Evolutionary conservation across 2,329 filamentous ascomycete genomes (phyloP), one percentile per base, ranked within the genome.

Genomic region (Paecilomyces dactylethromorphus): DNA sequence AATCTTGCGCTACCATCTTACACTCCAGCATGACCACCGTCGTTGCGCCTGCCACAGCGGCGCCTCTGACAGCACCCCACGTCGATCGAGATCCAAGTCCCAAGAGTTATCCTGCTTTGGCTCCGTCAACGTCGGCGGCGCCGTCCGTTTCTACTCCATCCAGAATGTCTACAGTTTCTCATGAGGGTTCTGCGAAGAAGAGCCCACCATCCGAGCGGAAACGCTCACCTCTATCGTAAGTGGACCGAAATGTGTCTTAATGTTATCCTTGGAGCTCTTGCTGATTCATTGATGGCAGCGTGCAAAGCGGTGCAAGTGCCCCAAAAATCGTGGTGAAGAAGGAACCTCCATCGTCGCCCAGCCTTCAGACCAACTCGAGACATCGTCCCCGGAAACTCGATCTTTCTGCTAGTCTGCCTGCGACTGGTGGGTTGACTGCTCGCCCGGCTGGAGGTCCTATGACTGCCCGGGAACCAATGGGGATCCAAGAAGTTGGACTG

Each of bases 281-380:
- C 62, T 64, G 58, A 60, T 63, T 59, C 60, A 68, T 60, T 49
- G 31, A 51, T 49, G 24, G 39, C 55, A 71, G 69, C 32, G 71
- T 70, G 3, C 71, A 71, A 57, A 69, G 66, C 76, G 80, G 82
- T 72, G 76, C 78, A 73, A 73, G 81, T 55, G 76, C 81, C 60
- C 90, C 90, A 49, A 92, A 91, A 78, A 95, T 97, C 63, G 84
- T 96, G 64, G 92, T 99, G 60, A 97, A 97, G 82, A 97, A 97
- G 77, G 94, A 99, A 75, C 92, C 92, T 33, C 85, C 77, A 12
- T 79, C 89, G 50, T 97, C 93, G 53, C 93, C 93, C 57, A 89
- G 89, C 63, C 85, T 94, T 59, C 75, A 76, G 69, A 82, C 86
- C 56, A 84, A 86, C 60, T 84, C 88, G 57, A 84, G 77, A 35